Base-by-base conservation (phyloP, 2,329 filamentous ascomycete species). In the Epicoccum sorghinum region DNA sequence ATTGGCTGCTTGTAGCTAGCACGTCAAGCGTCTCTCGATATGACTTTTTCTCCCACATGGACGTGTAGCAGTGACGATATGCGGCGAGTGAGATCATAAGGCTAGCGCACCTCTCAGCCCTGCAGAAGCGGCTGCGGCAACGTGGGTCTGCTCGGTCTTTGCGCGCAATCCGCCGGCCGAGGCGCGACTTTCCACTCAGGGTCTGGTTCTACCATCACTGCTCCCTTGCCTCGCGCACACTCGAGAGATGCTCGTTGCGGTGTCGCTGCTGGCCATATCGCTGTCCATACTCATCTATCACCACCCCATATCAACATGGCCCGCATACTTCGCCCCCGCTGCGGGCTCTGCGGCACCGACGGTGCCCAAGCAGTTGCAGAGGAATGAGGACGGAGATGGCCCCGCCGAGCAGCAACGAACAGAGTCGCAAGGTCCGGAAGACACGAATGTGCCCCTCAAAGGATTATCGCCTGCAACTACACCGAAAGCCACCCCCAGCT, bases 191-290 rank as follows among this genome's bases (percentile, higher is more conserved):
- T 49, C 41, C 50, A 46, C 46, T 45, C 54, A 58, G 61, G 60
- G 57, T 59, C 60, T 52, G 18, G 18, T 12, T 30, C 12, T 52
- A 52, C 27, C 22, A 39, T 38, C 14, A 33, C 43, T 35, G 36
- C 32, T 52, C 39, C 43, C 53, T 32, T 36, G 30, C 18, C 40
- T 37, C 52, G 47, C 42, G 49, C 39, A 55, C 60, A 33, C 42
- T 40, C 58, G 62, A 68, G 71, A 67, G 48, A 76, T 76, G 73
- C 65, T 76, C 47, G 62, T 75, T 47, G 73, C 69, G 42, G 66
- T 75, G 44, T 72, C 73, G n/a, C 54, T 74, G 10, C 59, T 76
- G 30, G 67, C 69, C 32, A 65, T 75, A 42, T 75, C 73, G 54
- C 65, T 75, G 38, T 71, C 72, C 4, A 60, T 74, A 14, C 62